Percentiles rank a stretch among this genome's conserved stretches.
phyloP scores from a whole-genome alignment of 805 yeast genomes.

The Candida pseudofarinosa region DNA sequence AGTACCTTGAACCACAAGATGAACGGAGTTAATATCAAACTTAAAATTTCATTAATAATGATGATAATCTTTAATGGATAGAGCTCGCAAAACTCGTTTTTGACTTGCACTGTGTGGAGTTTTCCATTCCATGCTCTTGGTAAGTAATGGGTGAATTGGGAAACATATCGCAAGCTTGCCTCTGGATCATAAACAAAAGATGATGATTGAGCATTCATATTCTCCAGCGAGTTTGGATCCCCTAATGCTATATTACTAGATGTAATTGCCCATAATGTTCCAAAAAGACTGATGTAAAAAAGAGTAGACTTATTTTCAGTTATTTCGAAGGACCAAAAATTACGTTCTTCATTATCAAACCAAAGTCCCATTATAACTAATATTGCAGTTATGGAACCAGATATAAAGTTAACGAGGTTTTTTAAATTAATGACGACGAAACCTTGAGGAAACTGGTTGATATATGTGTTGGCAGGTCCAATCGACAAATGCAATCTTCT shows the following conservation, averaged over 20 bases:
- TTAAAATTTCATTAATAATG: slow-evolving; percentile 71
- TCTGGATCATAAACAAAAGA: slow-evolving; percentile 85
- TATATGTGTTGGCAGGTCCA: slow-evolving; percentile 75
- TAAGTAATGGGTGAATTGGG: slow-evolving; percentile 84
- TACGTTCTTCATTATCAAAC: slow-evolving; percentile 75
- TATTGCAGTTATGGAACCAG: slow-evolving; percentile 88
- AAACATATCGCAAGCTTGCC: slow-evolving; percentile 70
- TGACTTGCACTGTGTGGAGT: slow-evolving; percentile 81
- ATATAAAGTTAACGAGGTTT: slow-evolving; percentile 51
- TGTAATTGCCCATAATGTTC: slow-evolving; percentile 83
- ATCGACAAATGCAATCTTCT: slow-evolving; percentile 73
- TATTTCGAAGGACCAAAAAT: slow-evolving; percentile 84
- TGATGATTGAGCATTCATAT: slow-evolving; percentile 19
- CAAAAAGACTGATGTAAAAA: slow-evolving; percentile 84
- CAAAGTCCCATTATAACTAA: slow-evolving; percentile 59
- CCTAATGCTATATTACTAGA: slow-evolving; percentile 50
- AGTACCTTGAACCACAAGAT: slow-evolving; percentile 85
- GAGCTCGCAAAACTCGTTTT: slow-evolving; percentile 72
- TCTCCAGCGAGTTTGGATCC: slow-evolving; percentile 14
- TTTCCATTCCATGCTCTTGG: slow-evolving; percentile 85
- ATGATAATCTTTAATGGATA: slow-evolving; percentile 72
- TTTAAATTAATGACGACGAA: slow-evolving; percentile 32
- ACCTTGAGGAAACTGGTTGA: slow-evolving; percentile 90
- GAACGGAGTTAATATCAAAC: slow-evolving; percentile 82
- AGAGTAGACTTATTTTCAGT: slow-evolving; percentile 76